Base-by-base conservation (phyloP, 768 basidiomycete species). In the Lactarius akahatsu region DNA sequence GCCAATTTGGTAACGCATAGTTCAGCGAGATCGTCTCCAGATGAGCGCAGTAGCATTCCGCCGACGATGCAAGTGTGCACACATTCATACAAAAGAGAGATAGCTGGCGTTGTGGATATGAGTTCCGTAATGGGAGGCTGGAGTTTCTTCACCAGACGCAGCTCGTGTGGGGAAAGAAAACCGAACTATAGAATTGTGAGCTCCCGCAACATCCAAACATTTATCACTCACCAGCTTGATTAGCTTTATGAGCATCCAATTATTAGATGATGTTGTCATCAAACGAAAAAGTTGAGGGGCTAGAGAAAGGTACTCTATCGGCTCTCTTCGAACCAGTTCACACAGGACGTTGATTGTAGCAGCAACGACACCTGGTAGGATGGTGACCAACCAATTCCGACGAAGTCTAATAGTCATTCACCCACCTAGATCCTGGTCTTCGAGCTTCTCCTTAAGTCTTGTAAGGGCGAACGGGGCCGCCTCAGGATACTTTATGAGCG, bases 171-270 rank as follows among this genome's bases (percentile, higher is more conserved):
- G 1, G 92, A 92, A 23, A 99, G 78, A 20, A 90, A 88, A 26
- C 96, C 96, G 78, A 99, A 98, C 96, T 98, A 72, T 7, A 34
- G 18, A 64, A 64, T 26, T 59, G 66, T 56, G 4, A 55, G 57
- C 30, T 32, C n/a, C 45, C 59, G 32, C 11, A 60, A 32, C 43
- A 23, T 45, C 32, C 41, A 56, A 54, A 20, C 8, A 16, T 57
- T 56, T 65, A 26, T 52, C 65, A 73, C 83, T 72, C 76, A 95
- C 96, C 76, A 98, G 77, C 78, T 99, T 99, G 75, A 98, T 88
- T 62, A 98, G 90, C 78, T 99, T 99, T 77, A 99, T 99, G 66
- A 99, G 83, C 93, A 98, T 96, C 97, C 97, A 99, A 72, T 99
- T 99, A 76, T 99, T 98, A 11, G 92, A 90, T 13, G 94, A 94